Evolutionary conservation across 2,329 filamentous ascomycete species (phyloP), one percentile per base, ranked within the genome.

Genomic region (Fusarium robinianum): DNA sequence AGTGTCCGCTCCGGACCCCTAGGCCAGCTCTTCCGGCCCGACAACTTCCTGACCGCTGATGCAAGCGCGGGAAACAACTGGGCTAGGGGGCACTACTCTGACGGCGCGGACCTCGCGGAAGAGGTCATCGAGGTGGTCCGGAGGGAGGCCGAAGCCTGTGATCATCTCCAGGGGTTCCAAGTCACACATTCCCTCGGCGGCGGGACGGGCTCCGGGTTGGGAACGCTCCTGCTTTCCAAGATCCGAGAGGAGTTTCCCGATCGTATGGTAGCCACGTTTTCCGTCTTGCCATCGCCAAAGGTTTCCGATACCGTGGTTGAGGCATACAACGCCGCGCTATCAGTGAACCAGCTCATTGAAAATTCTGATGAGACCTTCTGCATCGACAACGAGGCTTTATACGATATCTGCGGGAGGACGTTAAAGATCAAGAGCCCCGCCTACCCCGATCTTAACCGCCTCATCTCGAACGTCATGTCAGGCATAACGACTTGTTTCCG

Each of bases 281-380:
- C 94, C 64, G 94, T 99, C 65, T 86, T 97, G 54, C 94, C 94
- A 65, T 97, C 94, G 31, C 94, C 94, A 72, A 97, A 97, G 87
- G 94, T 97, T 67, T 99, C 94, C 54, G 94, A 99, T 75, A 99
- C 94, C 68, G 94, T 99, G 67, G 94, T 99, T 66, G 94, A 99
- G 83, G 94, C 94, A 61, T 99, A 99, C 84, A 99, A 99, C 79
- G 94, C 94, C 68, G 99, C 94, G 54, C 88, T 99, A 66, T 99
- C 94, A 63, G 83, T 99, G 63, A 95, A 99, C 79, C 94, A 99
- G 83, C 83, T 99, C 63, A 94, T 99, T 63, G 94, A 99, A 83
- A 96, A 99, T 85, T 97, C 94, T 23, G 94, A 99, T 72, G 91
- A 95, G 87, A 99, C 94, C 72, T 99, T 96, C 84, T 99, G 94